A percentile compares a stretch with the other conserved stretches of the same genome.
These are phyloP conservation scores for Pseudocercospora musae DNA, from an alignment of 2,329 filamentous ascomycete genomes.

Conservation along the genomic window DNA sequence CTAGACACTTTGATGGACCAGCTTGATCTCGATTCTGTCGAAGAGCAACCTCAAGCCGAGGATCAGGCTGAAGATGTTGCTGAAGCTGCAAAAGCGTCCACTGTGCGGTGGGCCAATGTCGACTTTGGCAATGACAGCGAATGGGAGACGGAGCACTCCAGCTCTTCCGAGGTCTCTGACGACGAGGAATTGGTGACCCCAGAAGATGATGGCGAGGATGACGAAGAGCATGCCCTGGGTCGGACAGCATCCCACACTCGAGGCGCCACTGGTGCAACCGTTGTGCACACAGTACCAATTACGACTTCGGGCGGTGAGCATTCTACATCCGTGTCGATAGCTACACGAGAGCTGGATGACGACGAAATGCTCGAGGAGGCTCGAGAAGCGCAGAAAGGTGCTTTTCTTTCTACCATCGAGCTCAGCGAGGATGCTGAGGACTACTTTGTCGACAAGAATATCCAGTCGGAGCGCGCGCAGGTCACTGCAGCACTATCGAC, in stretches of 20 bases:
- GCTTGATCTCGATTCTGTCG: not conserved
- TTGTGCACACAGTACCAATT: not conserved
- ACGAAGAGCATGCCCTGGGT: not conserved
- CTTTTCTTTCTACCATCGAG: not conserved
- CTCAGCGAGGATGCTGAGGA: not conserved
- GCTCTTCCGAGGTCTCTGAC: not conserved
- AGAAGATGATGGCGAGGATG: not conserved
- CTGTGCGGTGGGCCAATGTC: not conserved
- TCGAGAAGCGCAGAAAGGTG: not conserved
- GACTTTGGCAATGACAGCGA: not conserved
- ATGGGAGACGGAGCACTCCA: conserved; percentile 2
- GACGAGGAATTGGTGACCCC: conserved; percentile 1
- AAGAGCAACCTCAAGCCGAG: not conserved
- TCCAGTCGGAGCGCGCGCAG: not conserved
- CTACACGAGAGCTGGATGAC: conserved; percentile 1
- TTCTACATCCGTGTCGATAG: not conserved
- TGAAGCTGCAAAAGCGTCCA: not conserved
- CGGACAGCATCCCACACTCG: not conserved
- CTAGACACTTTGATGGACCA: conserved; percentile 2
- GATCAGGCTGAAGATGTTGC: not conserved
- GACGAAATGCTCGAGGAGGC: not conserved
- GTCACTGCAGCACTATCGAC: not conserved
- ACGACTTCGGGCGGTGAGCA: not conserved
- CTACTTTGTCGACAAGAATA: not conserved
- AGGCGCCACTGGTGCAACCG: not conserved